Base-by-base conservation (phyloP, 305 asterid genomes). In the Fraxinus nigra region DNA sequence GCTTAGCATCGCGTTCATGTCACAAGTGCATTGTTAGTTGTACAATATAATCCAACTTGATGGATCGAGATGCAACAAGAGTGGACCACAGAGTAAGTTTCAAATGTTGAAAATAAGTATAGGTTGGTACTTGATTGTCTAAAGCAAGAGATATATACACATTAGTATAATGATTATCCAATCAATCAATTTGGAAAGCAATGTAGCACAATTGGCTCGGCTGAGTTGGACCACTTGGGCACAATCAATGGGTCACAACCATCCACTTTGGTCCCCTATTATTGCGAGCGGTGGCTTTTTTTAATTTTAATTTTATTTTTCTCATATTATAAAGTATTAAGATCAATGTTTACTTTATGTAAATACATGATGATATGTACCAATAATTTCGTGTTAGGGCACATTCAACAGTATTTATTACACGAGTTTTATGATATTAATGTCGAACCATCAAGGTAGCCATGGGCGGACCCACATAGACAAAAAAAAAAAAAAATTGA, bases 211-310 rank as follows among this genome's bases (percentile, higher is more conserved):
- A 76, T 69, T 79, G 72, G 30, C 14, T 63, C 80, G 74, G 78
- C 40, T 26, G 51, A 48, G 63, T 51, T 82, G 87, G 84, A 86
- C 87, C 89, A 86, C 84, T 79, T 77, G 69, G 61, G 65, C 85
- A 65, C 77, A 70, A 76, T 32, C 80, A n/a, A 72, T 86, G 84
- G 84, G 43, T 72, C 79, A 78, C 54, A 79, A 46, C 82, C 67
- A 43, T 72, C 48, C 16, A 65, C 35, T 65, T 28, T 65, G 73
- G 18, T 28, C 73, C 35, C 37, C 63, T 16, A n/a, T 59, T 59
- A 59, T 59, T 20, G n/a, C 7, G 70, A 3, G 30, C 13, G 70
- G 70, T 59, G 28, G 70, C 13, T 59, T 22, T 61, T 61, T 61
- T 56, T 0, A 4, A 6, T 2, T 59, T n/a, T 18, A 0, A 24